These are phyloP conservation scores for Curvularia sp. DNA, from an alignment of 2,329 filamentous ascomycete genomes.

Conservation along the genomic window DNA sequence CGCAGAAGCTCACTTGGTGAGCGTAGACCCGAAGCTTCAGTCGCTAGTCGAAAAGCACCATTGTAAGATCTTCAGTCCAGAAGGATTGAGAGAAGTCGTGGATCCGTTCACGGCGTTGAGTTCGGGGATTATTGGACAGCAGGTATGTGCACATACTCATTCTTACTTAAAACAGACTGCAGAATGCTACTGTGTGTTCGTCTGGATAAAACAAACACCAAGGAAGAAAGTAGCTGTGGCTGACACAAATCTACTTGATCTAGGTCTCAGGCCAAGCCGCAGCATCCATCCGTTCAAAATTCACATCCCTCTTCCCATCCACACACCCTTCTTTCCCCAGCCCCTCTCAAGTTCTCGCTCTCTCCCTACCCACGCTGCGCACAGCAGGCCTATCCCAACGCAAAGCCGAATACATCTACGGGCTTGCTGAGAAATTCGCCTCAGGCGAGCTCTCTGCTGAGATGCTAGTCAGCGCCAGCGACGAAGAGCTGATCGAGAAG, in stretches of 20 bases:
- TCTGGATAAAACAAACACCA: not conserved
- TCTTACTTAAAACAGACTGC: not conserved
- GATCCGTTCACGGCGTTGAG: constrained; percentile 86
- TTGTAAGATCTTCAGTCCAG: constrained; percentile 80
- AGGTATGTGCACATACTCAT: constrained; percentile 54
- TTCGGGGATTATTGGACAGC: constrained; percentile 92
- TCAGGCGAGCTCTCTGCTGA: constrained; percentile 75
- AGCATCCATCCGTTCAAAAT: constrained; percentile 81
- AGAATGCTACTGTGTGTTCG: not conserved
- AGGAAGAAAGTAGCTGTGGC: not conserved
- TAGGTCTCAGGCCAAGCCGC: constrained; percentile 88
- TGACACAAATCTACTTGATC: not conserved
- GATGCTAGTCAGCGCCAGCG: constrained; percentile 78
- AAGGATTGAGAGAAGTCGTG: constrained; percentile 81
- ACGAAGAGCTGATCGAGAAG: constrained; percentile 84
- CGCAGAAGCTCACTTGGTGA: constrained; percentile 76
- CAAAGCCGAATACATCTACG: constrained; percentile 93
- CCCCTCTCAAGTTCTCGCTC: constrained; percentile 73
- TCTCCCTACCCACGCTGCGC: constrained; percentile 69
- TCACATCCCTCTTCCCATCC: constrained; percentile 60
- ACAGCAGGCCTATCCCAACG: constrained; percentile 89
- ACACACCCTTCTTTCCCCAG: constrained; percentile 67
- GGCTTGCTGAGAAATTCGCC: constrained; percentile 81
- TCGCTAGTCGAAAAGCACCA: constrained; percentile 74
- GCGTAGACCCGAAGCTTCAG: constrained; percentile 74